These are phyloP conservation scores for Castanea crenata DNA, from an alignment of 306 rosid species.

Conservation along the genomic window DNA sequence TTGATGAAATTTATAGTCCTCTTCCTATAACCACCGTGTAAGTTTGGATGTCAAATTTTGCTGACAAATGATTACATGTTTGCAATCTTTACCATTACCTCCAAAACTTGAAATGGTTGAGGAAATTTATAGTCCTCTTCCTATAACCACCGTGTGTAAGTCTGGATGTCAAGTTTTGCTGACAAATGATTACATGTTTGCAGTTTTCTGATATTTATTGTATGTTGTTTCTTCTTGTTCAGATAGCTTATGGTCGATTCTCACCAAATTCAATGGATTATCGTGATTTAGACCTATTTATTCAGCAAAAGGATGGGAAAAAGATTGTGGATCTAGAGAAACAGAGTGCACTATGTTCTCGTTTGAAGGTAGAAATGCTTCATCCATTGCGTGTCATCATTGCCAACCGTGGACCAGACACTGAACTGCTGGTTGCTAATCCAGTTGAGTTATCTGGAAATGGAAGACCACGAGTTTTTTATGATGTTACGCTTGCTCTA, in stretches of 20 bases:
- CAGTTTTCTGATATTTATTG: slow-evolving; percentile 13
- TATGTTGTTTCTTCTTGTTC: slow-evolving; percentile 12
- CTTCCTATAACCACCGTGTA: not conserved
- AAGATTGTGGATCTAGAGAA: slow-evolving; percentile 62
- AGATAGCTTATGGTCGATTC: slow-evolving; percentile 70
- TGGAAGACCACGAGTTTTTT: slow-evolving; percentile 82
- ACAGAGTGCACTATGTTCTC: slow-evolving; percentile 48
- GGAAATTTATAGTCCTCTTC: not conserved
- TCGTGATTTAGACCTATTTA: slow-evolving; percentile 69
- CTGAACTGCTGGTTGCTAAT: slow-evolving; percentile 69
- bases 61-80: not conserved
- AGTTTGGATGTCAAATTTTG: not conserved
- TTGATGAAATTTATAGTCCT: not conserved
- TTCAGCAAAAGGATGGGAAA: slow-evolving; percentile 65
- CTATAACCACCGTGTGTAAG: not conserved
- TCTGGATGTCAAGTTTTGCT: not conserved
- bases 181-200: not conserved
- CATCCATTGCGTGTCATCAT: slow-evolving; percentile 71
- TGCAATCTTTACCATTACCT: not conserved
- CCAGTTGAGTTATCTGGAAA: slow-evolving; percentile 82
- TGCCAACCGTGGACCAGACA: slow-evolving; percentile 73
- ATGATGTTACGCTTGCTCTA: slow-evolving; percentile 68
- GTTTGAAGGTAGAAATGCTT: slow-evolving; percentile 73
- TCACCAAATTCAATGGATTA: slow-evolving; percentile 39
- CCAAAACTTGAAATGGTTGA: not conserved